These are phyloP conservation scores for Yamadazyma membranifaciens DNA, from an alignment of 1,139 yeast species.

Conservation along the genomic window DNA sequence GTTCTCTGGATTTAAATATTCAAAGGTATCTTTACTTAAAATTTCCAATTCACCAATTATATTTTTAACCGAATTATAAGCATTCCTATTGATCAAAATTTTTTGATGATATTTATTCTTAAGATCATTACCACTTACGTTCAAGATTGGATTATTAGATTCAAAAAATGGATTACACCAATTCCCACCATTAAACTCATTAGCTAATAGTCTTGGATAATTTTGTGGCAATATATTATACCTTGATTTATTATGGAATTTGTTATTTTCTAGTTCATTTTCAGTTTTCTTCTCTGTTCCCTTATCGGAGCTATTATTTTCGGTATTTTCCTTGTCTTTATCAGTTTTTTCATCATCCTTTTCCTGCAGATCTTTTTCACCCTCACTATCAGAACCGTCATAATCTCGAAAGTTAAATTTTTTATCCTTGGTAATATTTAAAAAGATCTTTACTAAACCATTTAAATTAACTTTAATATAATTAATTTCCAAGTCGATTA, in stretches of 20 bases:
- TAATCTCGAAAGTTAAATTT: conserved; percentile 34
- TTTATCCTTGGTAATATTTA: conserved; percentile 33
- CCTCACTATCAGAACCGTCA: conserved; percentile 37
- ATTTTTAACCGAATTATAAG: conserved; percentile 36
- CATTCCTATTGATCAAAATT: conserved; percentile 49
- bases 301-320: conserved; percentile 7
- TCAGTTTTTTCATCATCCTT: conserved; percentile 26
- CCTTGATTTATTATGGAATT: conserved; percentile 20
- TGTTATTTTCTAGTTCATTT: conserved; percentile 4
- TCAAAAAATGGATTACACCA: conserved; percentile 69
- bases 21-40: conserved; percentile 40
- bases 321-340: background rate
- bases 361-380: conserved; percentile 35
- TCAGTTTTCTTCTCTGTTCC: conserved; percentile 9
- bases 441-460: conserved; percentile 26
- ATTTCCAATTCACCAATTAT: conserved; percentile 37
- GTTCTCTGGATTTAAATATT: conserved; percentile 34
- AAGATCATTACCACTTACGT: conserved; percentile 46
- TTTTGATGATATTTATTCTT: conserved; percentile 45
- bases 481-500: conserved; percentile 36
- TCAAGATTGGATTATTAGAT: conserved; percentile 36
- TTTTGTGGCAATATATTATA: conserved; percentile 54
- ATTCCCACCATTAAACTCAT: conserved; percentile 70
- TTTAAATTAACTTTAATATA: conserved; percentile 32
- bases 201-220: conserved; percentile 63